Evolutionary conservation across 2,329 filamentous ascomycete species (phyloP).

Genomic region (Epichloe hybrida): DNA sequence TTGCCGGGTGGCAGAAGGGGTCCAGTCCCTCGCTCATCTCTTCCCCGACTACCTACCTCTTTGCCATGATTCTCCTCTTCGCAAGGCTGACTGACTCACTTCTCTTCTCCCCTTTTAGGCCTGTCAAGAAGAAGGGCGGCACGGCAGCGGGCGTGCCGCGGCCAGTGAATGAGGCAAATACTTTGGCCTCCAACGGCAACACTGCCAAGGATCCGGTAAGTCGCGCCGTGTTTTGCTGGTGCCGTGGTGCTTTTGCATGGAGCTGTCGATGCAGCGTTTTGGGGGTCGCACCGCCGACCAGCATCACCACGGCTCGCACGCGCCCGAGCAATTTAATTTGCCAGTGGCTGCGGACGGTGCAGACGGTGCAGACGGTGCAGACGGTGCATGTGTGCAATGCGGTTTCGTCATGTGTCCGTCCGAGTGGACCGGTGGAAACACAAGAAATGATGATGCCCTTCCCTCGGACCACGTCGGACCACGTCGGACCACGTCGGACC

Average conservation of each 20-base stretch:
- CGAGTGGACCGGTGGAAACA: neutral
- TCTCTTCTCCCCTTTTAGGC: slow-evolving; percentile 32
- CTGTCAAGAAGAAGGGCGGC: slow-evolving; percentile 57
- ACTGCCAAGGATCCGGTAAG: slow-evolving; percentile 39
- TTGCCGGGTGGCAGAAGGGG: neutral
- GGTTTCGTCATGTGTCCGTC: slow-evolving; percentile 1
- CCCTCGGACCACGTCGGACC: neutral
- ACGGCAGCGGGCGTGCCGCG: slow-evolving; percentile 56
- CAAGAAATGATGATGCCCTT: neutral
- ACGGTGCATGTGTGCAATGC: neutral
- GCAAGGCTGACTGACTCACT: neutral
- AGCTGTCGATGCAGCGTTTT: no score
- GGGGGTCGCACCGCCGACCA: neutral
- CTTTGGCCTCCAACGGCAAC: slow-evolving; percentile 43
- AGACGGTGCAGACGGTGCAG: no score
- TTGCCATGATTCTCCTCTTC: neutral
- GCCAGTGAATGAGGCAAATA: slow-evolving; percentile 48
- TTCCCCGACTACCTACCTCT: neutral
- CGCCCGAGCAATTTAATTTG: neutral
- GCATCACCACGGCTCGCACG: neutral
- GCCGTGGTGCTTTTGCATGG: neutral
- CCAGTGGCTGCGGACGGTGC: slow-evolving; percentile 1
- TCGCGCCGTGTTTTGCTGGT: neutral
- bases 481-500: no score
- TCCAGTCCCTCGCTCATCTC: no score